Percentiles rank a stretch among this genome's conserved stretches.
phyloP scores from a whole-genome alignment of 78 protist species.

The slime mould (Dictyostelium discoideum) region dicty_2.7 NC_007089.4:5542001-5542500 shows the following conservation, averaged over 20 bases:
- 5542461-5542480: not conserved
- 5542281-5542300: not conserved
- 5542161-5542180: not conserved
- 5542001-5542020: not conserved
- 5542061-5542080: not conserved
- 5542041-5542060: not conserved
- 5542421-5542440: not conserved
- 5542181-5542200: not conserved
- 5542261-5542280: not conserved
- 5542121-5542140: not conserved
- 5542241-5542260: not conserved
- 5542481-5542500: not conserved
- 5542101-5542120: not conserved
- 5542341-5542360: not conserved
- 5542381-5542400: not conserved
- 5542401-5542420: not conserved
- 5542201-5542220: not conserved
- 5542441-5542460: not conserved
- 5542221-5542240: not conserved
- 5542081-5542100: not conserved
- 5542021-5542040: not conserved
- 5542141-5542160: not conserved
- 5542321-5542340: not conserved
- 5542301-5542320: not conserved
- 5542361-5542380: not conserved